Base-by-base conservation (phyloP, 352 stramenopile genomes). In the Phytopythium chamaehyphon region DNA sequence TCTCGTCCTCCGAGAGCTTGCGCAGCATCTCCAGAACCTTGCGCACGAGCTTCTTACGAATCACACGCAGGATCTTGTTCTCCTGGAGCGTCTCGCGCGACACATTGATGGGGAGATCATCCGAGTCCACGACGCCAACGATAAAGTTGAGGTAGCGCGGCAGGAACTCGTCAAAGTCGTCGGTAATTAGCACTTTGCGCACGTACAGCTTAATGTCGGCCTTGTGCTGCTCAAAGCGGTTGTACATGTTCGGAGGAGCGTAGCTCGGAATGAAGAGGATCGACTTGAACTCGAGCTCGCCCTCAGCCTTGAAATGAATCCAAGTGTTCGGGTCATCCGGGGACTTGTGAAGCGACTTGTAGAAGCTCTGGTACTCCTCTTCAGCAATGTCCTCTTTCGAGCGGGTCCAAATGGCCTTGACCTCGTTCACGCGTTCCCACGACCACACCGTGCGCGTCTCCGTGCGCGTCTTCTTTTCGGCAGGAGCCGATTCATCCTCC, bases 211-310 rank as follows among this genome's bases (percentile, higher is more conserved):
- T 95, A 38, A 99, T 84, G 64, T 90, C 76, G 15, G 96, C 90
- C 55, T 93, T 86, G 54, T 94, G 96, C 59, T 80, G 78, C 63
- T 98, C 93, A 54, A 96, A 97, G 18, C 86, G 81, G 24, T 96
- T 87, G 72, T 96, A 97, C 39, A 97, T 40, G 55, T 97, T 82
- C 37, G 62, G 64, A 18, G 92, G 77, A 19, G 96, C 83, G 47
- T 91, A 80, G 12, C 77, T 77, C 16, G 97, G 97, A 6, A 99
- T 71, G 79, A 98, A 99, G 38, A 99, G 62, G 52, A 99, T 98
- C 33, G 90, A 97, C 77, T 98, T 99, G 85, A 99, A 99, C 69
- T 99, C 98, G 47, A 99, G 97, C 62, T 99, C 97, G 57, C 97
- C 97, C 77, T 99, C 97, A 15, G 96, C 97, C 66, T 98, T 96